phyloP scores from a whole-genome alignment of 1,284 basidiomycete genomes.

The Sphagnurus paluster region DNA sequence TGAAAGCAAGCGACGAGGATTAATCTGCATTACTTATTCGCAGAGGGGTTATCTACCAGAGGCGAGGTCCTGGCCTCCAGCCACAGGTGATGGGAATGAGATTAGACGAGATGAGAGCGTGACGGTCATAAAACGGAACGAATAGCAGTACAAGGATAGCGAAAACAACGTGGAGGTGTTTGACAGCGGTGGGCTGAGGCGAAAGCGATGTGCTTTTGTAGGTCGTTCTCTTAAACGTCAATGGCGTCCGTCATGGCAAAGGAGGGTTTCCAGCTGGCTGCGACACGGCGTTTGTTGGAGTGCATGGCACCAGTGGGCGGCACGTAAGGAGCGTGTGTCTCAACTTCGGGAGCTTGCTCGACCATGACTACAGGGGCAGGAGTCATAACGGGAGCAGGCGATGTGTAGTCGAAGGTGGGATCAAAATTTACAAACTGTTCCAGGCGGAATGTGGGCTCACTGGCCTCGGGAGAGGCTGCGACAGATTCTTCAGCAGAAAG shows the following conservation, averaged over 20 bases:
- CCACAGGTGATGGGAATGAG: background rate
- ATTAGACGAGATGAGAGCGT: constrained; percentile 3
- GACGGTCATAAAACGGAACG: constrained; percentile 7
- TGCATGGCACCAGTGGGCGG: constrained; percentile 55
- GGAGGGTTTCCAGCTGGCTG: constrained; percentile 48
- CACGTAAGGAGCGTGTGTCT: constrained; percentile 33
- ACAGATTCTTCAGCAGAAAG: constrained; percentile 4
- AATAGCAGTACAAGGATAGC: constrained; percentile 21
- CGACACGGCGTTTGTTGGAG: constrained; percentile 51
- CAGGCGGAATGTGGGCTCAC: constrained; percentile 13
- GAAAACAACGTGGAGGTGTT: constrained; percentile 5
- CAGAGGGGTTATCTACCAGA: background rate
- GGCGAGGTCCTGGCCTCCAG: constrained; percentile 2
- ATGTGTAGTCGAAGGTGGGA: constrained; percentile 13
- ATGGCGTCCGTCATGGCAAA: constrained; percentile 23
- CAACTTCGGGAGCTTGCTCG: constrained; percentile 7
- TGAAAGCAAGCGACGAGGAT: constrained; percentile 13
- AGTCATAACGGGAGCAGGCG: constrained; percentile 4
- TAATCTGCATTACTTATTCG: background rate
- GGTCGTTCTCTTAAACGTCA: constrained; percentile 30
- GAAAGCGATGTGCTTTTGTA: constrained; percentile 10
- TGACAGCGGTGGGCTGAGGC: background rate
- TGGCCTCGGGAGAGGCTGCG: background rate
- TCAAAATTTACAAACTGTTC: constrained; percentile 20
- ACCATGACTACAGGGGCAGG: too few species aligned